Evolutionary conservation across 306 rosid genomes (phyloP).

Genomic region (Elaeagnus macrophylla): DNA sequence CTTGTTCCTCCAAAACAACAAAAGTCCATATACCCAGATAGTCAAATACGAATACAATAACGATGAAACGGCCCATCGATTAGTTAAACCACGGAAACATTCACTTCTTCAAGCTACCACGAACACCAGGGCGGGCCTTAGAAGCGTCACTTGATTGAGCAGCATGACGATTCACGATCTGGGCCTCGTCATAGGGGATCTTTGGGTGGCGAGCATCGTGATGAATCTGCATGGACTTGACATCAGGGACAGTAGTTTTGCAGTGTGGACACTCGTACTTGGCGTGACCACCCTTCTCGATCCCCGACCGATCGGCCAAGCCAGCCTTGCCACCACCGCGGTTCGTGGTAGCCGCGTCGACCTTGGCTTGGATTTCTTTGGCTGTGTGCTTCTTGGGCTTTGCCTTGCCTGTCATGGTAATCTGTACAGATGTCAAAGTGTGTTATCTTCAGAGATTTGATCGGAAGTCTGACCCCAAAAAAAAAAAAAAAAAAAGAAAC

Average conservation of each 20-base stretch:
- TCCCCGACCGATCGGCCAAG: constrained; percentile 50
- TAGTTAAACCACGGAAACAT: too few species aligned
- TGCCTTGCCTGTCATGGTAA: constrained; percentile 83
- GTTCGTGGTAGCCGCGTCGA: constrained; percentile 87
- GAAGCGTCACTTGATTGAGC: constrained; percentile 9
- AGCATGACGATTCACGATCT: constrained; percentile 52
- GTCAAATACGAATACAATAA: not conserved
- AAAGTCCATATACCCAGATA: not conserved
- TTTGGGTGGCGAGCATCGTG: constrained; percentile 87
- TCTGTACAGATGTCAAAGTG: not conserved
- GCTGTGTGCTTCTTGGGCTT: constrained; percentile 99
- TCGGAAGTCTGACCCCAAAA: not conserved
- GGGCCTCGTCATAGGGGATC: constrained; percentile 62
- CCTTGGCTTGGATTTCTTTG: constrained; percentile 76
- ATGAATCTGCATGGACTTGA: constrained; percentile 93
- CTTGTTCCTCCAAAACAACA: not conserved
- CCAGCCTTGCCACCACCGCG: constrained; percentile 99
- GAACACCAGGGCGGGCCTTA: constrained; percentile 67
- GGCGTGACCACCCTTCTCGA: constrained; percentile 87
- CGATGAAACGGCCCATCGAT: not conserved
- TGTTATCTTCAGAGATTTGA: not conserved
- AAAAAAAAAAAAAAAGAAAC: constrained; percentile 5
- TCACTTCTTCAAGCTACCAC: constrained; percentile 84
- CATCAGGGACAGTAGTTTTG: constrained; percentile 81
- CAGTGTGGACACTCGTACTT: constrained; percentile 96